Evolutionary conservation across 225 moss, liverwort and hornwort genomes (phyloP).

Genomic region (Rhytidiadelphus loreus): DNA sequence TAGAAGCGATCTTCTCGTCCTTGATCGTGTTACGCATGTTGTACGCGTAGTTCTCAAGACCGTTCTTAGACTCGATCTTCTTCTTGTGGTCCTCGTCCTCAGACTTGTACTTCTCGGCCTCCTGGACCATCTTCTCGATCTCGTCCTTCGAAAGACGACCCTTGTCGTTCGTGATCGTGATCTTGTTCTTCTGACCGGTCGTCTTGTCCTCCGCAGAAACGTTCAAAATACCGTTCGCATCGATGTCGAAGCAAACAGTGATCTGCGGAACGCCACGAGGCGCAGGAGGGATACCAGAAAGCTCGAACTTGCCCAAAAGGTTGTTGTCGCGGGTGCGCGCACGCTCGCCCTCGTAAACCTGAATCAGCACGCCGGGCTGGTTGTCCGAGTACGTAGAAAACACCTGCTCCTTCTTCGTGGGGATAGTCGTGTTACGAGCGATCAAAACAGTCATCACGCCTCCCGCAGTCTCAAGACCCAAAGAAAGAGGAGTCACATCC

Average conservation of each 20-base stretch:
- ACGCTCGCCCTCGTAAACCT: conserved; percentile 34
- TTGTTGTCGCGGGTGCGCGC: conserved; percentile 9
- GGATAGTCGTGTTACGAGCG: conserved; percentile 20
- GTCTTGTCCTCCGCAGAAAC: conserved; percentile 42
- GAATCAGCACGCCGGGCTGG: conserved; percentile 26
- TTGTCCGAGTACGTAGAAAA: conserved; percentile 3
- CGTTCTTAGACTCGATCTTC: conserved; percentile 36
- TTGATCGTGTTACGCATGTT: background rate
- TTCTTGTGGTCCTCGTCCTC: conserved; percentile 35
- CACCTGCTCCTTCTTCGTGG: conserved; percentile 7
- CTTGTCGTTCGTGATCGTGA: conserved; percentile 27
- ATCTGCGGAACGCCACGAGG: background rate
- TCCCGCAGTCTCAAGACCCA: background rate
- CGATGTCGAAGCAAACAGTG: background rate
- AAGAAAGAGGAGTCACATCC: background rate
- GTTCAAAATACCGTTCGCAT: conserved; percentile 4
- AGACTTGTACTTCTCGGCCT: conserved; percentile 21
- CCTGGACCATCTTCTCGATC: conserved; percentile 32
- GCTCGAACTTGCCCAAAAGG: conserved; percentile 14
- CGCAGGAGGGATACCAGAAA: background rate
- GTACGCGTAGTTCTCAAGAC: conserved; percentile 9
- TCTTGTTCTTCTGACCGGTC: conserved; percentile 29
- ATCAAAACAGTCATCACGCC: conserved; percentile 36
- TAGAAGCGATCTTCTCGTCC: conserved; percentile 21
- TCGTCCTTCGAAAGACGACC: conserved; percentile 26